Conservation (phyloP, 2,329 filamentous ascomycete genomes). For the Xylariales sp. region DNA sequence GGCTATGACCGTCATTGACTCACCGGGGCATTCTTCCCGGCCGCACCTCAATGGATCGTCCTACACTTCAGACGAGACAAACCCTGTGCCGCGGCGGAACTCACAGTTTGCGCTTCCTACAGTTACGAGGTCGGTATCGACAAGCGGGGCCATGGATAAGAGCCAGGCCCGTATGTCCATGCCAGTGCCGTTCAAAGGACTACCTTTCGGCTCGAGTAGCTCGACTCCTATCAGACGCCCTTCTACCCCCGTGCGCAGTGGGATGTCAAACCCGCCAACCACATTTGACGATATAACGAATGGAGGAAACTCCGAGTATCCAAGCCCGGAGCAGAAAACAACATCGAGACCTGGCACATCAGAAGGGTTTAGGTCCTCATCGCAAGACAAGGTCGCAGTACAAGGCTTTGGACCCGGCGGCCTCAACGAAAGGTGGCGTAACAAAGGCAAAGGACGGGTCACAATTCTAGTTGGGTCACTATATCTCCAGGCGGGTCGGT, state of each 20-base stretch:
- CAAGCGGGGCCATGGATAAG: constrained; percentile 51
- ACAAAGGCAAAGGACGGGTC: constrained; percentile 75
- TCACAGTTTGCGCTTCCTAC: constrained; percentile 48
- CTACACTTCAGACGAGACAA: constrained; percentile 37
- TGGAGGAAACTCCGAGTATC: constrained; percentile 28
- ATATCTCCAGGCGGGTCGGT: constrained; percentile 84
- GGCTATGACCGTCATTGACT: constrained; percentile 70
- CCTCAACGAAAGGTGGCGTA: constrained; percentile 70
- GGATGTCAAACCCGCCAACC: constrained; percentile 42
- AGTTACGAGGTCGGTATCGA: constrained; percentile 48
- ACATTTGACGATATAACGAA: constrained; percentile 42
- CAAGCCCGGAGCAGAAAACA: constrained; percentile 37
- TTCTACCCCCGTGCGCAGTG: constrained; percentile 46
- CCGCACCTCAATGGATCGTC: constrained; percentile 36
- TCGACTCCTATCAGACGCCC: constrained; percentile 43
- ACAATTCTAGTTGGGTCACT: constrained; percentile 78
- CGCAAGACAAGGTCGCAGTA: constrained; percentile 55
- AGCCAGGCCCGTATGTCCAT: constrained; percentile 73
- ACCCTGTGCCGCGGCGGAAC: constrained; percentile 42
- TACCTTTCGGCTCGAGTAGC: constrained; percentile 38
- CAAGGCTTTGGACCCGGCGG: constrained; percentile 69
- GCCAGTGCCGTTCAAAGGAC: constrained; percentile 54
- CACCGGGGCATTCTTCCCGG: constrained; percentile 53
- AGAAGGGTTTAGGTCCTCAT: constrained; percentile 45
- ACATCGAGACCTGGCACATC: constrained; percentile 32